A percentile compares a stretch with the other conserved stretches of the same genome.
phyloP scores from a whole-genome alignment of 331 rosid genomes.

The Phaseolus coccineus region DNA sequence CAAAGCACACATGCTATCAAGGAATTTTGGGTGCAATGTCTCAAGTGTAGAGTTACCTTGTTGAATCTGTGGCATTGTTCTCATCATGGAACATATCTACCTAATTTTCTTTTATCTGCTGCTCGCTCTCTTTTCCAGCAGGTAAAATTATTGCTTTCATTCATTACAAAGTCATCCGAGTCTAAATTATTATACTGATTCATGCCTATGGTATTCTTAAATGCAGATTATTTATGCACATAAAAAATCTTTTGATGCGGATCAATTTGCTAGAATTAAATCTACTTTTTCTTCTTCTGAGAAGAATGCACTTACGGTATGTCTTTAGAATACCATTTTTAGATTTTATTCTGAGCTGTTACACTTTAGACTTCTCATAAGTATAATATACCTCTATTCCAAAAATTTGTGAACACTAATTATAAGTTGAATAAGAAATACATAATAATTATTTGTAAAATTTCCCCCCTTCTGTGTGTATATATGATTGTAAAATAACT shows the following conservation, averaged over 20 bases:
- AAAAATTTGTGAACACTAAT: not conserved
- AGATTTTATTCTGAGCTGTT: not conserved
- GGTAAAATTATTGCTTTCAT: constrained; percentile 50
- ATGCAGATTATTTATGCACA: constrained; percentile 81
- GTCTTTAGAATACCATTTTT: constrained; percentile 2
- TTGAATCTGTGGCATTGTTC: constrained; percentile 71
- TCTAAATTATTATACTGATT: constrained; percentile 34
- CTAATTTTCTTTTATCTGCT: constrained; percentile 64
- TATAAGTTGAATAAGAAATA: not conserved
- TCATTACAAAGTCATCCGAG: not conserved
- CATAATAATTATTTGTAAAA: not conserved
- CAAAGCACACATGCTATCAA: constrained; percentile 56
- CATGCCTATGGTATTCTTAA: constrained; percentile 12
- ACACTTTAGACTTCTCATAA: no score
- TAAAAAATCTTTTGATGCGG: constrained; percentile 67
- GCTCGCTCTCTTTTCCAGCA: constrained; percentile 81
- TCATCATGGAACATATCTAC: constrained; percentile 54
- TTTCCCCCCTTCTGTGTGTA: not conserved
- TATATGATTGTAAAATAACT: not conserved
- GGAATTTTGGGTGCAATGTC: constrained; percentile 60
- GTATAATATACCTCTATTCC: no score
- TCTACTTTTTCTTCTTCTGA: constrained; percentile 53
- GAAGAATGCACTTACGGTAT: constrained; percentile 56
- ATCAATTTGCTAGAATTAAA: constrained; percentile 60
- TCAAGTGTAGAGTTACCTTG: constrained; percentile 71